Evolutionary conservation across 208 protist genomes (phyloP), one percentile per base, ranked within the genome.

Genomic region (Acanthamoeba culbertsoni): DNA sequence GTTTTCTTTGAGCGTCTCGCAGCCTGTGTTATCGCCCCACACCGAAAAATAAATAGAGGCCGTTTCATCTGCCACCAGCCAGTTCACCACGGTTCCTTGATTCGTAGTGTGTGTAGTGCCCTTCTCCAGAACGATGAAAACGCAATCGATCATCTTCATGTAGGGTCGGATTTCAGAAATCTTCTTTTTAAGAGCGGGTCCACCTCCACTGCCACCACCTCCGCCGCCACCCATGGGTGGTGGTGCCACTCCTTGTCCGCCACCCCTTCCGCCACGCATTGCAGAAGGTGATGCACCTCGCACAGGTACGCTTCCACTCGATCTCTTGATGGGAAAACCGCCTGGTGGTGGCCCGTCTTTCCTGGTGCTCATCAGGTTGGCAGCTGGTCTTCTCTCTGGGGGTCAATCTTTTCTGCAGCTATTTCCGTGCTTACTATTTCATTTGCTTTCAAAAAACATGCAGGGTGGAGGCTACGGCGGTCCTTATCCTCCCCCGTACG

Each of bases 121-220:
- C 82, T 90, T 90, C 82, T 90, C 82, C 55, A 90, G n/a, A 23
- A 90, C 82, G 82, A 90, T 90, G 82, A 90, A 90, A 1, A 90
- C 55, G 57, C 82, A 68, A 31, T 90, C 82, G 31, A 90, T 68
- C 82, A 90, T 90, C 51, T 90, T 90, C 82, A 90, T 90, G 82
- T 90, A 90, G 3, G 82, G 82, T 31, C 82, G 48, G 20, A 90
- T 90, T 33, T 90, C 82, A 40, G 31, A 90, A 71, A 90, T 90
- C 82, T 68, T 90, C 31, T 40, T 86, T 26, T 86, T 86, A 20
- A 57, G 75, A 5, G 75, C 35, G 0, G 35, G 73, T 35, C 45
- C 73, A 12, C 73, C 26, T 7, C 73, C 43, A 18, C 73, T 23
- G 37, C 68, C 40, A 8, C 10, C n/a, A 7, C 65, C 65, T 37